Evolutionary conservation across 768 basidiomycete genomes (phyloP).

Genomic region (Suillus sp.): DNA sequence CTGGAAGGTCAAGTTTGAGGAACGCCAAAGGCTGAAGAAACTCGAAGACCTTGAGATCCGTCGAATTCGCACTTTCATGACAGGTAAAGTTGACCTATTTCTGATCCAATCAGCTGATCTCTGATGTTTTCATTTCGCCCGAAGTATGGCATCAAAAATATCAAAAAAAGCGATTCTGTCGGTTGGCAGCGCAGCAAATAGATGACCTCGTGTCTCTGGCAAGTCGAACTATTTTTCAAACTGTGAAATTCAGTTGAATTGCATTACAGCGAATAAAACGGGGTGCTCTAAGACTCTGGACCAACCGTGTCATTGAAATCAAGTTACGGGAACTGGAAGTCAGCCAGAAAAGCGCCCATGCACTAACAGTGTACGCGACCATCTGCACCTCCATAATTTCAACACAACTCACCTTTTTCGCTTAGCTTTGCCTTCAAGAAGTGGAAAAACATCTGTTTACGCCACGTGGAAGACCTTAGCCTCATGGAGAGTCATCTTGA

Average conservation of each 20-base stretch:
- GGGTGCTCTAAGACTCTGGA: conserved; percentile 61
- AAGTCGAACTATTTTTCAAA: conserved; percentile 14
- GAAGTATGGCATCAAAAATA: conserved; percentile 52
- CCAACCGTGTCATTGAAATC: conserved; percentile 68
- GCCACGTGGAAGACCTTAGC: conserved; percentile 70
- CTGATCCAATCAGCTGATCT: conserved; percentile 1
- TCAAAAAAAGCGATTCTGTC: conserved; percentile 40
- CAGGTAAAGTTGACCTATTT: conserved; percentile 33
- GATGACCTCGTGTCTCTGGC: conserved; percentile 44
- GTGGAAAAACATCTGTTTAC: conserved; percentile 64
- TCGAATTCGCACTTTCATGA: conserved; percentile 32
- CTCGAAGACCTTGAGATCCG: conserved; percentile 45
- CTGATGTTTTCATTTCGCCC: conserved; percentile 14
- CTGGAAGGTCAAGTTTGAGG: conserved; percentile 51
- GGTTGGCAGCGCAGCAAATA: conserved; percentile 47
- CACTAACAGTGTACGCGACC: conserved; percentile 38
- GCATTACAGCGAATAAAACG: conserved; percentile 51
- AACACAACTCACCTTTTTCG: conserved; percentile 8
- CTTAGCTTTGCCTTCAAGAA: conserved; percentile 60
- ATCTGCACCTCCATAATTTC: conserved; percentile 17
- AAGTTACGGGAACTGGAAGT: conserved; percentile 75
- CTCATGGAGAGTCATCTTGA: conserved; percentile 85
- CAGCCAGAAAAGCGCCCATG: conserved; percentile 46
- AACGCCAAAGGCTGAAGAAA: conserved; percentile 46
- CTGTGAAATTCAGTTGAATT: conserved; percentile 9